These are phyloP conservation scores for Afroboletus lepidellus DNA, from an alignment of 1,284 basidiomycete genomes.

Conservation along the genomic window DNA sequence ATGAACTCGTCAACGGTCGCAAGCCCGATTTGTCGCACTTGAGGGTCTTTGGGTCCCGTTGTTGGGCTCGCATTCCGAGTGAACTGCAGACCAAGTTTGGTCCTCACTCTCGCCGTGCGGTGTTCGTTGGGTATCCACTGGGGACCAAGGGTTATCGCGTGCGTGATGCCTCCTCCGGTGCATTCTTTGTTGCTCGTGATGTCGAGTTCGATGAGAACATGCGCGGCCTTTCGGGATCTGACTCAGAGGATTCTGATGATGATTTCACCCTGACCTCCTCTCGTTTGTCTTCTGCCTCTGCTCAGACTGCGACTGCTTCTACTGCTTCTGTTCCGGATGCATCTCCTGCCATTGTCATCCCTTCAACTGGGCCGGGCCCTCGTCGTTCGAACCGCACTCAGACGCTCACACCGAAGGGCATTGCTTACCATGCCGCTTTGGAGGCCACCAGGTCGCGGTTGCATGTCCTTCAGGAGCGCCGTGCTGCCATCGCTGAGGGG, in stretches of 20 bases:
- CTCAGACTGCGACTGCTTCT: too few relatives aligned
- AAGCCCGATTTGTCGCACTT: not conserved
- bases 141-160: not conserved
- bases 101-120: not conserved
- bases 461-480: too few relatives aligned
- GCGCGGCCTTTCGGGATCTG: not conserved
- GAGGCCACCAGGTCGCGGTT: too few relatives aligned
- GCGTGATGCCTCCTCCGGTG: rapidly evolving
- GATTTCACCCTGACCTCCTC: too few relatives aligned
- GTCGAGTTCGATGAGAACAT: not conserved
- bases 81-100: not conserved
- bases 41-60: not conserved
- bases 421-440: too few relatives aligned
- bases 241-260: not conserved
- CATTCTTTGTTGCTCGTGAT: not conserved
- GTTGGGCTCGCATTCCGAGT: not conserved
- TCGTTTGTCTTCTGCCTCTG: not conserved
- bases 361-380: too few relatives aligned
- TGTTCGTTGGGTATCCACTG: not conserved
- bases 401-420: too few relatives aligned
- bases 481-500: too few relatives aligned
- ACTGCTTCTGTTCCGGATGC: too few relatives aligned
- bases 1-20: not conserved
- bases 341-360: not conserved
- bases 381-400: too few relatives aligned